These are phyloP conservation scores for Rhodotorula sp. DNA, from an alignment of 1,284 basidiomycete genomes.

Conservation along the genomic window DNA sequence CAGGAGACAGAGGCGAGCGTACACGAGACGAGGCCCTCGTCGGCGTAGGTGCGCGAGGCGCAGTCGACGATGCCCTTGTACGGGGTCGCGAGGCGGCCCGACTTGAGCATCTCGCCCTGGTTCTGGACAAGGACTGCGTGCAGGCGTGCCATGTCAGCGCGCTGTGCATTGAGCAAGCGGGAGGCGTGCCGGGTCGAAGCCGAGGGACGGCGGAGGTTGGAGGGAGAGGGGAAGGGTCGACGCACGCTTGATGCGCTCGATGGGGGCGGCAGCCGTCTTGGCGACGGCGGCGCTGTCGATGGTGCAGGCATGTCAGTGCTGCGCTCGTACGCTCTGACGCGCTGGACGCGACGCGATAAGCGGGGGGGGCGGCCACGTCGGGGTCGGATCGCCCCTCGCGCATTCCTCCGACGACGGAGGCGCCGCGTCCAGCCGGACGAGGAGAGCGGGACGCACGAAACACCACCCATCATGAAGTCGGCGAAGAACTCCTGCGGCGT, in stretches of 20 bases:
- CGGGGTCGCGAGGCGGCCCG: slow-evolving; percentile 50
- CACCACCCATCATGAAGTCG: slow-evolving; percentile 43
- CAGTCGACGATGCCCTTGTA: slow-evolving; percentile 94
- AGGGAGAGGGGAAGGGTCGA: slow-evolving; percentile 1
- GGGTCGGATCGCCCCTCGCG: not conserved
- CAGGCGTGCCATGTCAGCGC: not conserved
- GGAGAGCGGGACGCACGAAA: slow-evolving; percentile 29
- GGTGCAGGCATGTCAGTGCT: not conserved
- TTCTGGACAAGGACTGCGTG: slow-evolving; percentile 84
- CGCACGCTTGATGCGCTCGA: slow-evolving; percentile 86
- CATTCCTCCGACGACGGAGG: not conserved
- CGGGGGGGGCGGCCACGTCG: not conserved
- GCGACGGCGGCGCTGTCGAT: not conserved
- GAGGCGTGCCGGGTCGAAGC: not conserved
- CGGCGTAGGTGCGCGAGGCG: slow-evolving; percentile 79
- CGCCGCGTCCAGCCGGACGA: too few relatives aligned
- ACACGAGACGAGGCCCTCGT: slow-evolving; percentile 81
- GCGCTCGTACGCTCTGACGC: rapidly evolving
- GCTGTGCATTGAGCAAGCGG: too few relatives aligned
- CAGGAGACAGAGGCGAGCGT: slow-evolving; percentile 9
- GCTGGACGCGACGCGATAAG: not conserved
- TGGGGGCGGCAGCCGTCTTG: slow-evolving; percentile 78
- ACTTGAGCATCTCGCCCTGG: slow-evolving; percentile 62
- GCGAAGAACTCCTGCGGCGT: slow-evolving; percentile 43
- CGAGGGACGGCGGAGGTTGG: not conserved